phyloP scores from a whole-genome alignment of 2,329 filamentous ascomycete species.

The Diaporthe vexans region DNA sequence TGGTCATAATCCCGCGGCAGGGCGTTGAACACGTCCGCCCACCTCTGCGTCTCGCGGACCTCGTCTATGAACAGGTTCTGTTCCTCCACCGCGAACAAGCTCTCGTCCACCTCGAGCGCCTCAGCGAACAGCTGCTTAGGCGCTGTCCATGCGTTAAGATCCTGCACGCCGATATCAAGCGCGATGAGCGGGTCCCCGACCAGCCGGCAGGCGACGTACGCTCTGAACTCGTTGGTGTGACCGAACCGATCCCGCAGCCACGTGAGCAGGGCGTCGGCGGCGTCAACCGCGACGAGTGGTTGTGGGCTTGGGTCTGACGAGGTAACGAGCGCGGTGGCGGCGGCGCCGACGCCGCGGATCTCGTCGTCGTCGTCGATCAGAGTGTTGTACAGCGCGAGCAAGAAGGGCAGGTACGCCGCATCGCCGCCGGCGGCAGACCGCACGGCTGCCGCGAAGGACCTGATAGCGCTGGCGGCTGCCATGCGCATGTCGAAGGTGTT shows the following conservation, averaged over 20 bases:
- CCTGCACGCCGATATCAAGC: constrained; percentile 36
- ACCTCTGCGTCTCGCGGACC: constrained; percentile 79
- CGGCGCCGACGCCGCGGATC: constrained; percentile 57
- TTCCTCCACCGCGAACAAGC: constrained; percentile 89
- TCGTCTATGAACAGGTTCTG: constrained; percentile 95
- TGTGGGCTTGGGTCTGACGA: constrained; percentile 37
- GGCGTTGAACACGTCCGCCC: constrained; percentile 67
- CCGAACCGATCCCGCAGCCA: constrained; percentile 58
- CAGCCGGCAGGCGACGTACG: constrained; percentile 59
- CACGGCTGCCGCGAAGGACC: constrained; percentile 60
- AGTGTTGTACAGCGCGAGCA: constrained; percentile 79
- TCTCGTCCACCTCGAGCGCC: constrained; percentile 70
- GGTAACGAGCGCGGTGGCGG: constrained; percentile 30
- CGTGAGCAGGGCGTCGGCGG: constrained; percentile 59
- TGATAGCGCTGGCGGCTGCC: constrained; percentile 70
- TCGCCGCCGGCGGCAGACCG: constrained; percentile 47
- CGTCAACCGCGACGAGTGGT: constrained; percentile 62
- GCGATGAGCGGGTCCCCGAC: constrained; percentile 47
- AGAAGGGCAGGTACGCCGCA: constrained; percentile 64
- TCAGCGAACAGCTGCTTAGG: constrained; percentile 55
- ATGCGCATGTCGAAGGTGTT: constrained; percentile 75
- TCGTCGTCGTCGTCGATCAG: constrained; percentile 95
- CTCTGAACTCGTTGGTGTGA: constrained; percentile 53
- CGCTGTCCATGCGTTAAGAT: constrained; percentile 46
- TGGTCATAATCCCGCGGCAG: constrained; percentile 44